Evolutionary conservation across 345 rosid species (phyloP).

Genomic region (Pugionium dolabratum): DNA sequence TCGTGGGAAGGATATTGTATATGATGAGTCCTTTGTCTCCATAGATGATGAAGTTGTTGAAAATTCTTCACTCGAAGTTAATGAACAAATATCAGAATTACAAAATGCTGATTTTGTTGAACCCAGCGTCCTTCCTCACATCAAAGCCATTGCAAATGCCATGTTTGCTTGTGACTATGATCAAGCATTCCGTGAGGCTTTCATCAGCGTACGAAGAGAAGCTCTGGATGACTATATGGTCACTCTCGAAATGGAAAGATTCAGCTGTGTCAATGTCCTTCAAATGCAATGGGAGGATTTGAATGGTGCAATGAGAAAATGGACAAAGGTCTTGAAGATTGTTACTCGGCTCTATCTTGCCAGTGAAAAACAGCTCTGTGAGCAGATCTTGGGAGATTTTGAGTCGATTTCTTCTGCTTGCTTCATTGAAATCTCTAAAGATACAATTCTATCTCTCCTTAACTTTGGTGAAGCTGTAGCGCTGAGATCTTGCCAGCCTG

Average conservation of each 20-base stretch:
- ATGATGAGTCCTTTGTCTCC: conserved; percentile 64
- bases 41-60: conserved; percentile 53
- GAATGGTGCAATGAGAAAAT: conserved; percentile 61
- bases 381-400: conserved; percentile 55
- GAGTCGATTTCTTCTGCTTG: conserved; percentile 45
- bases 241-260: conserved; percentile 49
- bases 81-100: conserved; percentile 30
- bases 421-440: conserved; percentile 59
- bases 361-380: conserved; percentile 65
- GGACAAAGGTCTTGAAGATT: conserved; percentile 63
- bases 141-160: conserved; percentile 61
- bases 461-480: conserved; percentile 74
- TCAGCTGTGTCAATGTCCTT: conserved; percentile 62
- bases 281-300: conserved; percentile 55
- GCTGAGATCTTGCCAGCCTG: conserved; percentile 56
- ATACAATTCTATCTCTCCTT: conserved; percentile 53
- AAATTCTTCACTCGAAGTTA: conserved; percentile 29
- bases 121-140: conserved; percentile 52
- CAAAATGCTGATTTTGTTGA: conserved; percentile 52
- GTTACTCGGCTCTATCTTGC: conserved; percentile 51
- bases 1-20: conserved; percentile 39
- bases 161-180: conserved; percentile 67
- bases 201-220: conserved; percentile 48
- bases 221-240: conserved; percentile 61
- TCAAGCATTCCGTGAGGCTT: conserved; percentile 55